Conservation (phyloP, 1,139 yeast species). For the Candida smagusa region DNA sequence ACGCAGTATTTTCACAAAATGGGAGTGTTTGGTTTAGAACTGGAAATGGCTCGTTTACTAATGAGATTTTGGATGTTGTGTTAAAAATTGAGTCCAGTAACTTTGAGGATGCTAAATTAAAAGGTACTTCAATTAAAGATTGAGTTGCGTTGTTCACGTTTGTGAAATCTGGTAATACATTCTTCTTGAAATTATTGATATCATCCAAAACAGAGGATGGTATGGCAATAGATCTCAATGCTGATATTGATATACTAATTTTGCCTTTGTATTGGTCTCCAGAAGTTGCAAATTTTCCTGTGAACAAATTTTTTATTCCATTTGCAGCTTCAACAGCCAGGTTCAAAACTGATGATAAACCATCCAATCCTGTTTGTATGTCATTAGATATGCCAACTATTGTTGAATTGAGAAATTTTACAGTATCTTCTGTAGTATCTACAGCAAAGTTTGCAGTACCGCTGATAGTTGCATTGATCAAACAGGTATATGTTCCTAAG, state of each 20-base stretch:
- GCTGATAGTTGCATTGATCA: slow-evolving; percentile 68
- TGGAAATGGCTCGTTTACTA: slow-evolving; percentile 39
- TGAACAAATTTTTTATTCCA: slow-evolving; percentile 54
- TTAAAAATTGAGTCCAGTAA: slow-evolving; percentile 9
- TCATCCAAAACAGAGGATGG: slow-evolving; percentile 33
- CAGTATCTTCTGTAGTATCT: slow-evolving; percentile 64
- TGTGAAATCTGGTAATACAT: slow-evolving; percentile 11
- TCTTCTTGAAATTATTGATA: slow-evolving; percentile 11
- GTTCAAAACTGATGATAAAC: slow-evolving; percentile 52
- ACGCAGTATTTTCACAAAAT: slow-evolving; percentile 4
- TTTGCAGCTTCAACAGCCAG: slow-evolving; percentile 38
- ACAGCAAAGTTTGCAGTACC: slow-evolving; percentile 73
- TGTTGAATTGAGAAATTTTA: slow-evolving; percentile 59
- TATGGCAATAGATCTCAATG: slow-evolving; percentile 57
- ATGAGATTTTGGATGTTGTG: slow-evolving; percentile 3
- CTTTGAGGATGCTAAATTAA: slow-evolving; percentile 8
- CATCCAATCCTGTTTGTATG: slow-evolving; percentile 59
- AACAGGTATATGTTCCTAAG: slow-evolving; percentile 83
- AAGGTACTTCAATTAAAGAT: slow-evolving; percentile 11
- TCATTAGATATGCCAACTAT: slow-evolving; percentile 52
- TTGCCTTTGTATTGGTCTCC: slow-evolving; percentile 25
- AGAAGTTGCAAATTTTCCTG: slow-evolving; percentile 23
- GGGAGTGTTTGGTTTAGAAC: slow-evolving; percentile 10
- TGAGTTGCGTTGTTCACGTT: slow-evolving; percentile 12
- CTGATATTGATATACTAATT: slow-evolving; percentile 58